Conservation (phyloP, 108 stramenopile species). For the Fistulifera solaris region DNA sequence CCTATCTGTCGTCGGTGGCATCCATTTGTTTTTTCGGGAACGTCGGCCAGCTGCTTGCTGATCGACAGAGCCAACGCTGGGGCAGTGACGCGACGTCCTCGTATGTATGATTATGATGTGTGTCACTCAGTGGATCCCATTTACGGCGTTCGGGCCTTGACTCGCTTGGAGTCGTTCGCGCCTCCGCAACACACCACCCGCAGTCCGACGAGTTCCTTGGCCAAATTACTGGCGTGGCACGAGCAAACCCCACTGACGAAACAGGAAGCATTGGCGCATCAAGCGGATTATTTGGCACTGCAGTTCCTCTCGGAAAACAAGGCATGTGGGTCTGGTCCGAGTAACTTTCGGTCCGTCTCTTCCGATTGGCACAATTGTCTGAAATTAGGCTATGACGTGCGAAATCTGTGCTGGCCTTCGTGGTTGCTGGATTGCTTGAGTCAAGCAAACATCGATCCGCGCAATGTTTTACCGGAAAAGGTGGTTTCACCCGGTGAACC, state of each 20-base stretch:
- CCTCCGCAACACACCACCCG: conserved; percentile 74
- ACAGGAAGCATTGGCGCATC: conserved; percentile 76
- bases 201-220: conserved; percentile 74
- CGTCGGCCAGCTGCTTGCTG: conserved; percentile 69
- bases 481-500: conserved; percentile 69
- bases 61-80: conserved; percentile 29
- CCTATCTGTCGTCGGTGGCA: conserved; percentile 27
- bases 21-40: conserved; percentile 77
- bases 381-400: conserved; percentile 89
- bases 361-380: conserved; percentile 93
- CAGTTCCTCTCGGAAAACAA: conserved; percentile 32
- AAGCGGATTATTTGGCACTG: conserved; percentile 84
- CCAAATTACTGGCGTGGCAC: conserved; percentile 85
- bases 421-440: conserved; percentile 53
- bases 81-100: conserved; percentile 25
- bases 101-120: conserved; percentile 81
- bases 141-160: conserved; percentile 28
- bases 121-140: conserved; percentile 4
- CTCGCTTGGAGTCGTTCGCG: conserved; percentile 56
- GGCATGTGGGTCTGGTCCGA: conserved; percentile 18
- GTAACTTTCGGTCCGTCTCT: conserved; percentile 10
- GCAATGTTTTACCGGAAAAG: conserved; percentile 30
- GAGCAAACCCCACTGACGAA: conserved; percentile 44
- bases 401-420: conserved; percentile 44
- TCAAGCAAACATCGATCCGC: conserved; percentile 35